Conservation (phyloP, 768 basidiomycete genomes). For the Butyriboletus loyo region DNA sequence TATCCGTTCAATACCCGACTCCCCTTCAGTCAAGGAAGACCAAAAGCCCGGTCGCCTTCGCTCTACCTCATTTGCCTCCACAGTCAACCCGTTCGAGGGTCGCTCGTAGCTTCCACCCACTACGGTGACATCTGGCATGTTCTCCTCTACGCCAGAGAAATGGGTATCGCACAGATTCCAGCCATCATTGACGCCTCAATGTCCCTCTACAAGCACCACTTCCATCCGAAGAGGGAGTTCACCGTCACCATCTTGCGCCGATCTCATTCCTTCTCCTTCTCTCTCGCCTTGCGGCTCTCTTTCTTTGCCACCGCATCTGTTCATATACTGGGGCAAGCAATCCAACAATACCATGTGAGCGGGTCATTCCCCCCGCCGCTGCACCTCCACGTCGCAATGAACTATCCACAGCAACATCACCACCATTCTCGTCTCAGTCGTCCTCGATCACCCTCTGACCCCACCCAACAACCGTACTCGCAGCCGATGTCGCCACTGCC, state of each 20-base stretch:
- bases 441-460: slow-evolving; percentile 40
- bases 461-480: slow-evolving; percentile 22
- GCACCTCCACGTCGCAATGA: slow-evolving; percentile 14
- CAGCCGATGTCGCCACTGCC: slow-evolving; percentile 22
- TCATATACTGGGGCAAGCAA: not conserved
- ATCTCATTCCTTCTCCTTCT: slow-evolving; percentile 11
- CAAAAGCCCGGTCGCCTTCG: slow-evolving; percentile 14
- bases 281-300: slow-evolving; percentile 20
- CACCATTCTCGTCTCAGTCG: slow-evolving; percentile 28
- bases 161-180: slow-evolving; percentile 28
- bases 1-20: slow-evolving; percentile 30
- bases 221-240: slow-evolving; percentile 44
- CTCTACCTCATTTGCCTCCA: slow-evolving; percentile 6
- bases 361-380: slow-evolving; percentile 1
- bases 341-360: not conserved
- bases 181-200: slow-evolving; percentile 39
- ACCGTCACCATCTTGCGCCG: not conserved
- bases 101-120: slow-evolving; percentile 13
- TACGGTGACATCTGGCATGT: slow-evolving; percentile 4
- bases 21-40: slow-evolving; percentile 29
- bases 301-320: not conserved
- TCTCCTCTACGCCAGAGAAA: slow-evolving; percentile 12
- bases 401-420: slow-evolving; percentile 43
- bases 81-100: slow-evolving; percentile 5
- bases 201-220: slow-evolving; percentile 54